These are phyloP conservation scores for Cucurbita moschata DNA, from an alignment of 306 rosid genomes.

Conservation along the genomic window DNA sequence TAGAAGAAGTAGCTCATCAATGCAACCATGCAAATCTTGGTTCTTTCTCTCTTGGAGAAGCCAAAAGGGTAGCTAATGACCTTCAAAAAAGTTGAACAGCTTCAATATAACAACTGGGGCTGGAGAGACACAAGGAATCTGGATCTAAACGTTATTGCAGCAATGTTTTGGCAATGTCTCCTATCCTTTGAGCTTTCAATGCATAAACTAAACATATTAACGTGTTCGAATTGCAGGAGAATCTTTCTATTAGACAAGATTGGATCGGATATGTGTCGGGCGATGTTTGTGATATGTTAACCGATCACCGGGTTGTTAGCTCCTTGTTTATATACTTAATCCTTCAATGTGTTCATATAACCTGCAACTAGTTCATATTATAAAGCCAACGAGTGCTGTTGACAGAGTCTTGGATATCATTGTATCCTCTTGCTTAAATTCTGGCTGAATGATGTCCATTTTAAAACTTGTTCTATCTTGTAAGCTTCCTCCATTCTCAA, in stretches of 20 bases:
- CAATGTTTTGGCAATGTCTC: slow-evolving; percentile 19
- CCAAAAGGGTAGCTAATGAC: neutral
- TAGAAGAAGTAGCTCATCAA: slow-evolving; percentile 16
- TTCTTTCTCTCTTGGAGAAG: neutral
- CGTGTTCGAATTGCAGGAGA: neutral
- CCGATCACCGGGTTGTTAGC: neutral
- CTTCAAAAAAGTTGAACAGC: neutral
- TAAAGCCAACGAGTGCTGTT: neutral
- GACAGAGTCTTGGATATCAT: neutral
- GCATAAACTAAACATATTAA: neutral
- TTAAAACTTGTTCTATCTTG: neutral
- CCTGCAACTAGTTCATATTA: neutral
- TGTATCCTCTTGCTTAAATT: too few relatives aligned
- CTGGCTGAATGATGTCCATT: neutral
- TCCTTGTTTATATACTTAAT: neutral
- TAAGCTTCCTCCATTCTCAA: neutral
- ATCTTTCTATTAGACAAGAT: neutral
- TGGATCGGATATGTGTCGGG: neutral
- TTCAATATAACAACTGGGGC: neutral
- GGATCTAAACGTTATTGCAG: slow-evolving; percentile 14
- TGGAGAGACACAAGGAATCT: slow-evolving; percentile 8
- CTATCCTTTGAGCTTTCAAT: slow-evolving; percentile 11
- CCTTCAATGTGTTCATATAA: neutral
- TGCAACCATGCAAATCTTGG: slow-evolving; percentile 12
- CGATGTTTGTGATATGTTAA: neutral